A percentile compares a stretch with the other conserved stretches of the same genome.
Conservation (phyloP, 1,284 basidiomycete genomes). For the Cerrena zonata region DNA sequence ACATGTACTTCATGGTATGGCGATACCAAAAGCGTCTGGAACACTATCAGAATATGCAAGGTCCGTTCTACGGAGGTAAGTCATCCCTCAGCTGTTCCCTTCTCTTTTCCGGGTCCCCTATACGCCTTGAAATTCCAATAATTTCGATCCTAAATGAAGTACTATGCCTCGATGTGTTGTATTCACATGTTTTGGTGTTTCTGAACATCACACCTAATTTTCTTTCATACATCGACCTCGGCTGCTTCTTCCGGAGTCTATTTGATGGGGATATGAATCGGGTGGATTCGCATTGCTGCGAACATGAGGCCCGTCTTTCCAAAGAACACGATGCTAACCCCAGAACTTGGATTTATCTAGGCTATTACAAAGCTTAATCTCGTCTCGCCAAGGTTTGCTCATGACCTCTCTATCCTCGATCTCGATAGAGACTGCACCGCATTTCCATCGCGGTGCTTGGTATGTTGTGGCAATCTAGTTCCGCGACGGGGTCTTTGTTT, state of each 20-base stretch:
- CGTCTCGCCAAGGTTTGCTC: neutral
- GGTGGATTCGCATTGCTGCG: neutral
- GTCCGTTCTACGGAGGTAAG: constrained; percentile 57
- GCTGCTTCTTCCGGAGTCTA: neutral
- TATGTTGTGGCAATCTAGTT: neutral
- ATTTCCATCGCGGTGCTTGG: too few species aligned
- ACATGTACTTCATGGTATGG: constrained; percentile 72
- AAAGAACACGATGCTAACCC: neutral
- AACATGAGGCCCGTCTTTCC: neutral
- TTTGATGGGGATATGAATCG: neutral
- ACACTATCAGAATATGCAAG: constrained; percentile 60
- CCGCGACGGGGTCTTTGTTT: neutral
- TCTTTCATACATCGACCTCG: neutral
- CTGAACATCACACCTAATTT: neutral
- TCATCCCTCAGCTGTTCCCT: constrained; percentile 12
- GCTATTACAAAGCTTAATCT: neutral
- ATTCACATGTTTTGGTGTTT: neutral
- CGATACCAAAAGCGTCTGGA: constrained; percentile 64
- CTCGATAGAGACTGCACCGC: neutral
- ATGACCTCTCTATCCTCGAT: neutral
- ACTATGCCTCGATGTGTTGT: neutral
- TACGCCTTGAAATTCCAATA: too few species aligned
- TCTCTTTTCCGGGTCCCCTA: neutral
- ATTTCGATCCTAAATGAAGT: neutral
- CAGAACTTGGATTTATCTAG: neutral